Percentiles rank a stretch among this genome's conserved stretches.
These are phyloP conservation scores for Aureobasidium melanogenum DNA, from an alignment of 2,329 filamentous ascomycete species.

Conservation along the genomic window DNA sequence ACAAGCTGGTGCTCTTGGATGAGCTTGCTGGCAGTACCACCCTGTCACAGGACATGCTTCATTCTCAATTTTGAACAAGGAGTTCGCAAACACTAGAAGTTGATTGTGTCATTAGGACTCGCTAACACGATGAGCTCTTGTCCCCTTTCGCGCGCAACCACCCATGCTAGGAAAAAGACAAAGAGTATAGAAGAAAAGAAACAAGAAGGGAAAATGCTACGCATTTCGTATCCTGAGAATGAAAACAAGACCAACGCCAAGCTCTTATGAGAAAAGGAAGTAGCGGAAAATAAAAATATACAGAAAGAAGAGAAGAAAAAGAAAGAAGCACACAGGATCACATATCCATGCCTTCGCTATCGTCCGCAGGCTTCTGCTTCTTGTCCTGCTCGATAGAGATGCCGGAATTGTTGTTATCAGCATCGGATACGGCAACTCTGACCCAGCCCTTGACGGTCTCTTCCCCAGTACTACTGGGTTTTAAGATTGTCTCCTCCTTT, in stretches of 20 bases:
- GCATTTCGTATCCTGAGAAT: neutral
- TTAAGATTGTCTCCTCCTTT: slow-evolving; percentile 18
- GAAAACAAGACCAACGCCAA: neutral
- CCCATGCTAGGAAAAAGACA: too few relatives aligned
- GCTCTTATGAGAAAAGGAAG: neutral
- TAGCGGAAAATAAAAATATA: neutral
- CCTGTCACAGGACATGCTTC: neutral
- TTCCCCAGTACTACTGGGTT: slow-evolving; percentile 6
- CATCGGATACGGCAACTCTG: slow-evolving; percentile 1
- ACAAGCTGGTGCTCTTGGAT: too few relatives aligned
- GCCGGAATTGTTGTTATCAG: slow-evolving; percentile 8
- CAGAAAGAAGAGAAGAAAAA: neutral
- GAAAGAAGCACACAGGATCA: neutral
- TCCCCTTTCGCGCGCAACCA: too few relatives aligned
- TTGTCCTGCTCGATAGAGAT: slow-evolving; percentile 23
- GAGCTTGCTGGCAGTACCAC: neutral
- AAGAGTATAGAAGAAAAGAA: neutral
- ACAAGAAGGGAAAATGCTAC: neutral
- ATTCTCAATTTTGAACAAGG: fast-evolving
- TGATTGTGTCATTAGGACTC: too few relatives aligned
- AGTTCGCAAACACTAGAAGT: neutral
- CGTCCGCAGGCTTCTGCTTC: slow-evolving; percentile 13
- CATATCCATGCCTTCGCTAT: slow-evolving; percentile 13
- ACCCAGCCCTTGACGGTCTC: slow-evolving; percentile 12
- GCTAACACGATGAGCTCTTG: too few relatives aligned